These are phyloP conservation scores for Lactarius indigo DNA, from an alignment of 768 basidiomycete species.

Conservation along the genomic window DNA sequence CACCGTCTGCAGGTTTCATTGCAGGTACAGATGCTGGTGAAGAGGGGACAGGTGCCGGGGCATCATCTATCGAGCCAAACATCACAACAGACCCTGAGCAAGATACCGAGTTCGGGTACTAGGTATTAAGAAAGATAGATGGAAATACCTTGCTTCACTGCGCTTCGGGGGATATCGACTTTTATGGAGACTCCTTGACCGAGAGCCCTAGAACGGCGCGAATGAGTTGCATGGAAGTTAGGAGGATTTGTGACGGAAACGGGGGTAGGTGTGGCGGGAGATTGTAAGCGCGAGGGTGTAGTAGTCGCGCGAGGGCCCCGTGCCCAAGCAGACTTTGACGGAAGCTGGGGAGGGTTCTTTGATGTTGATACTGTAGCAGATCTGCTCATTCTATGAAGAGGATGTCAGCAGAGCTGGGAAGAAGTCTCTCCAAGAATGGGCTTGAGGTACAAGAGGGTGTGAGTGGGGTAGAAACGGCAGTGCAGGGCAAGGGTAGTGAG, in stretches of 20 bases:
- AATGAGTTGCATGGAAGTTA: constrained; percentile 50
- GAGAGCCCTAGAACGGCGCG: constrained; percentile 74
- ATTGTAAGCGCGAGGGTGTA: constrained; percentile 71
- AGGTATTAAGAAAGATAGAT: not conserved
- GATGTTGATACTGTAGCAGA: constrained; percentile 67
- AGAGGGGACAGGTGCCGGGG: constrained; percentile 69
- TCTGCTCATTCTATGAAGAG: constrained; percentile 82
- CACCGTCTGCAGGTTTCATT: constrained; percentile 58
- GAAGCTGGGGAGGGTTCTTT: constrained; percentile 70
- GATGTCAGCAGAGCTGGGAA: not conserved
- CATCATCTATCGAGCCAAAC: constrained; percentile 90
- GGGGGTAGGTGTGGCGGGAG: constrained; percentile 48
- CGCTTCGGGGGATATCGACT: constrained; percentile 66
- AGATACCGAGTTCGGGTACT: constrained; percentile 15
- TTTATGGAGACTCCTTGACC: constrained; percentile 67
- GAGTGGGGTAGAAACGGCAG: not conserved
- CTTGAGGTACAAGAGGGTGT: not conserved
- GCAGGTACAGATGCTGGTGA: constrained; percentile 68
- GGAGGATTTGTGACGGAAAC: constrained; percentile 40
- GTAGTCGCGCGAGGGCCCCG: constrained; percentile 69
- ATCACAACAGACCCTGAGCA: constrained; percentile 62
- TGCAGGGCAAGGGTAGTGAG: not conserved
- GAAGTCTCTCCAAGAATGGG: not conserved
- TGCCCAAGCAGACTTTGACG: constrained; percentile 86
- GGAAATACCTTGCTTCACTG: constrained; percentile 61